Percentiles rank a stretch among this genome's conserved stretches.
These are phyloP conservation scores for Panellus pusillus DNA, from an alignment of 768 basidiomycete species.

Conservation along the genomic window DNA sequence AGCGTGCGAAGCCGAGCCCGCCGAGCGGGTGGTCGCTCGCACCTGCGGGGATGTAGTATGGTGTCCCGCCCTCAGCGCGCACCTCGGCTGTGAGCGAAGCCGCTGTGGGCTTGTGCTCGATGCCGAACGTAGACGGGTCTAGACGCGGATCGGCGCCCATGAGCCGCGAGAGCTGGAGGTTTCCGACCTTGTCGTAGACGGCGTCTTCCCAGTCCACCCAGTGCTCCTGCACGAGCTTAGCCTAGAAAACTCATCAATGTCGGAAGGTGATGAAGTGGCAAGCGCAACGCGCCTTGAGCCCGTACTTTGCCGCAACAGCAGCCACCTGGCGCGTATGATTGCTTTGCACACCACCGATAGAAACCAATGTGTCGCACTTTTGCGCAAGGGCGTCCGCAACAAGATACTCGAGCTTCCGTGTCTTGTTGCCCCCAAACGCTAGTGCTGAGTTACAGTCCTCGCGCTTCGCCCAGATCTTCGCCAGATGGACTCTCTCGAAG, in stretches of 20 bases:
- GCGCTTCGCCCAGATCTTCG: conserved; percentile 26
- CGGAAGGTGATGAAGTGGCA: too few species aligned
- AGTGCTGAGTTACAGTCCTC: conserved; percentile 28
- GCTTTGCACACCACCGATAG: conserved; percentile 27
- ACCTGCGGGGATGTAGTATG: conserved; percentile 28
- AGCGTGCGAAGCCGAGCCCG: conserved; percentile 26
- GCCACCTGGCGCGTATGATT: conserved; percentile 29
- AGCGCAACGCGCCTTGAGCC: conserved; percentile 19
- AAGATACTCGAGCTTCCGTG: conserved; percentile 26
- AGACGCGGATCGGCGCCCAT: conserved; percentile 26
- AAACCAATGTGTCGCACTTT: conserved; percentile 24
- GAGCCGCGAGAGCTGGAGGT: conserved; percentile 25
- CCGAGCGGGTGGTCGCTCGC: conserved; percentile 27
- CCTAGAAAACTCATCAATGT: conserved; percentile 3
- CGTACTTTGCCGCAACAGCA: conserved; percentile 26
- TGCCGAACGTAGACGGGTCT: conserved; percentile 23
- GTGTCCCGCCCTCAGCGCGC: conserved; percentile 20
- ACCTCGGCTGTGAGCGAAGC: conserved; percentile 20
- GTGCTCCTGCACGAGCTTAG: conserved; percentile 26
- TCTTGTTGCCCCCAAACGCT: conserved; percentile 28
- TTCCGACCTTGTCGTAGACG: conserved; percentile 24
- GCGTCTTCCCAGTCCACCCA: conserved; percentile 25
- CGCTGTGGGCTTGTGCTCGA: conserved; percentile 26
- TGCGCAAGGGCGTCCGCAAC: conserved; percentile 24
- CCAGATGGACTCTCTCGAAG: too few species aligned